phyloP scores from a whole-genome alignment of 257 asterid species.

The Nicotiana tomentosiformis region DNA sequence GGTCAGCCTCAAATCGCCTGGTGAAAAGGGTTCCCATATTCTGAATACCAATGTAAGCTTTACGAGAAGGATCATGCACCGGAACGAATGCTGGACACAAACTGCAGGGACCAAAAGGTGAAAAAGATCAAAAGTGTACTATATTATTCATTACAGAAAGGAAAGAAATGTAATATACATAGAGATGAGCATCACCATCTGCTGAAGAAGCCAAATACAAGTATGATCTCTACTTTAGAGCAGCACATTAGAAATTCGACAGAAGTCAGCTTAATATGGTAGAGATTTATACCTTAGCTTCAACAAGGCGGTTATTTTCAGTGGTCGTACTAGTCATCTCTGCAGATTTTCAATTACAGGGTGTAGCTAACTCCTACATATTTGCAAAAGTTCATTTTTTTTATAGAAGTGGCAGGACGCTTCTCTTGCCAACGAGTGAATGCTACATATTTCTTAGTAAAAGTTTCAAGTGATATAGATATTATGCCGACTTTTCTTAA shows the following conservation, averaged over 20 bases:
- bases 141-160: neutral
- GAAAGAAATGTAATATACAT: neutral
- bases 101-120: slow-evolving; percentile 40
- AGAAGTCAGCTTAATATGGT: no score
- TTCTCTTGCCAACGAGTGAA: no score
- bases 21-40: slow-evolving; percentile 95
- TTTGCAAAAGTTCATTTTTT: no score
- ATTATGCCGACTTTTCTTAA: neutral
- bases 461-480: neutral
- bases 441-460: neutral
- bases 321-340: neutral
- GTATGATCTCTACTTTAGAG: neutral
- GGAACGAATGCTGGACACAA: slow-evolving; percentile 99
- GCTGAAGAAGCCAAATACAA: neutral
- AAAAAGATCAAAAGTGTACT: neutral
- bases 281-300: no score
- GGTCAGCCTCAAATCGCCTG: slow-evolving; percentile 93
- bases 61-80: slow-evolving; percentile 93
- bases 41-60: slow-evolving; percentile 93
- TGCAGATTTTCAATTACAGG: neutral
- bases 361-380: no score
- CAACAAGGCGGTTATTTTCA: no score
- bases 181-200: neutral
- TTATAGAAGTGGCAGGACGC: no score
- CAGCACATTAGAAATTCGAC: no score